A percentile compares a stretch with the other conserved stretches of the same genome.
phyloP scores from a whole-genome alignment of 1,284 basidiomycete species.

The Ustilago cynodontis region DNA sequence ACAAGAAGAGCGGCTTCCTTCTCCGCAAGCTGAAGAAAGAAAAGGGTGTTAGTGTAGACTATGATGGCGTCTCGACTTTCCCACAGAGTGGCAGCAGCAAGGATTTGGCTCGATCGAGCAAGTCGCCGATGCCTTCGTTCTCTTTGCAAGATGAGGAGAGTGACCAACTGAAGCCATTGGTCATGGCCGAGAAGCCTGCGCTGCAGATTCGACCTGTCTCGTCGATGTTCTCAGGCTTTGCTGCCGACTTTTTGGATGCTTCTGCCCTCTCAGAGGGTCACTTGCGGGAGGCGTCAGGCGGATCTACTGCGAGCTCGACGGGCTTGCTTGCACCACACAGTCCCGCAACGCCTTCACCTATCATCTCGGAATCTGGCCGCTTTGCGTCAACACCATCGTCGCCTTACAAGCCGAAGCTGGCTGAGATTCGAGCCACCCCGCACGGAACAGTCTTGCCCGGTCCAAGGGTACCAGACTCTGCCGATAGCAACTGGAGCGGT shows the following conservation, averaged over 20 bases:
- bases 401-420: conserved; percentile 26
- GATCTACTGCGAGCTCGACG: conserved; percentile 27
- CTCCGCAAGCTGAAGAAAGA: conserved; percentile 61
- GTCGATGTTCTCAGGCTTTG: conserved; percentile 60
- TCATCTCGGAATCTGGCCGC: conserved; percentile 14
- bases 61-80: conserved; percentile 44
- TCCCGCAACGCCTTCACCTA: conserved; percentile 33
- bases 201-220: conserved; percentile 55
- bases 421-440: conserved; percentile 41
- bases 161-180: conserved; percentile 24
- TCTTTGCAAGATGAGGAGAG: conserved; percentile 36
- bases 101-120: conserved; percentile 21
- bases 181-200: conserved; percentile 40
- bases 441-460: conserved; percentile 37
- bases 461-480: conserved; percentile 37
- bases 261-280: conserved; percentile 39
- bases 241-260: conserved; percentile 53
- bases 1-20: conserved; percentile 63
- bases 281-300: conserved; percentile 21
- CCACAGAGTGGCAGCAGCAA: conserved; percentile 29
- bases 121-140: conserved; percentile 51
- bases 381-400: conserved; percentile 9
- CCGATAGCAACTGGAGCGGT: conserved; percentile 44
- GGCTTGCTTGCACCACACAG: conserved; percentile 44
- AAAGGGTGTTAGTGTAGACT: conserved; percentile 40